Evolutionary conservation across 2,329 filamentous ascomycete species (phyloP).

Genomic region (Venturiaceae sp.): DNA sequence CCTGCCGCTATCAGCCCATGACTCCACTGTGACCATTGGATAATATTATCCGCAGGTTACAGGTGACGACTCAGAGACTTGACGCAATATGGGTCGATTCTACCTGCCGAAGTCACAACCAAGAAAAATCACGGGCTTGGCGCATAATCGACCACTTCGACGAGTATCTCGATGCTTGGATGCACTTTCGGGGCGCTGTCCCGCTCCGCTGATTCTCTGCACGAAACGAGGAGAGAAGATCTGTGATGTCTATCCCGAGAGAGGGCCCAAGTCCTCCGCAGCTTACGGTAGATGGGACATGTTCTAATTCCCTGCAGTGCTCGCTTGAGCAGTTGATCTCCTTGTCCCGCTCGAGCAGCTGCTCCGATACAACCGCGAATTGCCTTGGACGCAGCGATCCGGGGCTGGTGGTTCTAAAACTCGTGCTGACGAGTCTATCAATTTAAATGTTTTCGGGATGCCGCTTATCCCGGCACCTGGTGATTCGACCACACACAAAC

Average conservation of each 20-base stretch:
- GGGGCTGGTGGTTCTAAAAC: background rate
- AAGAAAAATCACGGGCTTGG: background rate
- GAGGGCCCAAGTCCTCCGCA: background rate
- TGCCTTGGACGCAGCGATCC: background rate
- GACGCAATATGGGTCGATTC: background rate
- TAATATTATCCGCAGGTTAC: background rate
- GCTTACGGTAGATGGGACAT: background rate
- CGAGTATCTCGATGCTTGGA: background rate
- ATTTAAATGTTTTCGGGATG: background rate
- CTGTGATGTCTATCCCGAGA: background rate
- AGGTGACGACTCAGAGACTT: background rate
- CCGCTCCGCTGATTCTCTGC: background rate
- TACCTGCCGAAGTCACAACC: background rate
- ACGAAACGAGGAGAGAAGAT: background rate
- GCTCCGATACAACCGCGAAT: background rate
- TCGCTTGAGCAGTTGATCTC: background rate
- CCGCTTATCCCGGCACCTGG: background rate
- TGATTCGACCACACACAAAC: background rate
- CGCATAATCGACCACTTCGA: background rate
- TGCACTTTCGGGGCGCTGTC: background rate
- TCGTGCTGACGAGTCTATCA: background rate
- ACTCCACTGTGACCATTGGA: background rate
- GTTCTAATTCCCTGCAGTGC: background rate
- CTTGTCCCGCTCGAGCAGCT: background rate
- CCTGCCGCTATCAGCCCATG: background rate